Conservation (phyloP, 1,284 basidiomycete species). For the Vanrija sp. region DNA sequence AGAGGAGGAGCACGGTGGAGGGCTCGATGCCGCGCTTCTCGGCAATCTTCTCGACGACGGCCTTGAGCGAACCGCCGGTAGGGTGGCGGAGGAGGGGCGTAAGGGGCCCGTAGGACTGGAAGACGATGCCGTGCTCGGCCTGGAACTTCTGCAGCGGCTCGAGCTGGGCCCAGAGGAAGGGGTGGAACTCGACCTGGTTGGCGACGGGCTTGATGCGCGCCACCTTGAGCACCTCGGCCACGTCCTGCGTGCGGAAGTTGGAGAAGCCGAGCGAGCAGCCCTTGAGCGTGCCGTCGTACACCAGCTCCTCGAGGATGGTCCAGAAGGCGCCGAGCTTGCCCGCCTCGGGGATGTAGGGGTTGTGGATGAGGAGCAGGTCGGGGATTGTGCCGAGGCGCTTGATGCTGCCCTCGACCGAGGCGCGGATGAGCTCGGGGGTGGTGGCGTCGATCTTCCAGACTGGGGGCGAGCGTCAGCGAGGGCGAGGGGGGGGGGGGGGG, state of each 20-base stretch:
- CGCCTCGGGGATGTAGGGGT: constrained; percentile 26
- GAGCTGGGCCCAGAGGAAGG: constrained; percentile 63
- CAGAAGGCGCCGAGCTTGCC: constrained; percentile 31
- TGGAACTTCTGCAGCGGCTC: constrained; percentile 58
- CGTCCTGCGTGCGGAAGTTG: constrained; percentile 43
- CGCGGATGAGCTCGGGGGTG: constrained; percentile 19
- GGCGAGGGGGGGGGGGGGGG: background rate
- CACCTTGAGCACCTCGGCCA: constrained; percentile 33
- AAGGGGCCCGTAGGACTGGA: constrained; percentile 59
- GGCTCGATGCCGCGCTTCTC: constrained; percentile 49
- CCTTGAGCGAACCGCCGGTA: constrained; percentile 57
- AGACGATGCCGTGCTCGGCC: constrained; percentile 60
- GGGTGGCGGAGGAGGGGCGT: constrained; percentile 58
- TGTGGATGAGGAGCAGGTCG: constrained; percentile 37
- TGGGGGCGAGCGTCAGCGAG: background rate
- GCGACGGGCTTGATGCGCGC: constrained; percentile 64
- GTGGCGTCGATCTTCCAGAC: constrained; percentile 2
- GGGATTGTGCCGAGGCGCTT: constrained; percentile 26
- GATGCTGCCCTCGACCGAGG: constrained; percentile 24
- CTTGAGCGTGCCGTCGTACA: constrained; percentile 58
- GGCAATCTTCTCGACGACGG: constrained; percentile 54
- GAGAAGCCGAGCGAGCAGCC: constrained; percentile 50
- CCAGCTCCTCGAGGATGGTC: constrained; percentile 39
- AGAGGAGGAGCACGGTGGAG: constrained; percentile 60
- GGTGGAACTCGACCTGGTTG: constrained; percentile 73